Conservation (phyloP, 108 stramenopile species). For the Pseudonitzschia multiseries region DNA sequence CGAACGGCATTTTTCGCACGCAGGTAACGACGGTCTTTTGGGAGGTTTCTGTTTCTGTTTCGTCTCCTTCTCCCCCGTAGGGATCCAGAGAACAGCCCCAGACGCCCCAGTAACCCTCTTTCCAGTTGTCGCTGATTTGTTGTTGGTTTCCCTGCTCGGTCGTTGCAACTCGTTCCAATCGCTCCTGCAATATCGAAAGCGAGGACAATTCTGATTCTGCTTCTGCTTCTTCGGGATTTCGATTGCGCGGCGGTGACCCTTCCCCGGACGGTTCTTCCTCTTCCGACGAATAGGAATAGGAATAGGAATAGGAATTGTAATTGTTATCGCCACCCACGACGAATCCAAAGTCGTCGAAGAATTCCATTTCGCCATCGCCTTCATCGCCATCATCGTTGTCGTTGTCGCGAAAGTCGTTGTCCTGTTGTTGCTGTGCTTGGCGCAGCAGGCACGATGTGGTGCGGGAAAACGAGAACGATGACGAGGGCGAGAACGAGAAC, state of each 20-base stretch:
- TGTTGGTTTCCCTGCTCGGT: slow-evolving; percentile 10
- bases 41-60: background rate
- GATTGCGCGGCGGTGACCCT: background rate
- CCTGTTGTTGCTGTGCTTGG: no score
- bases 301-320: background rate
- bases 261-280: background rate
- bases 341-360: slow-evolving; percentile 25
- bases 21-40: slow-evolving; percentile 6
- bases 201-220: slow-evolving; percentile 7
- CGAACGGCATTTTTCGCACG: background rate
- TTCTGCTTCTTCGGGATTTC: no score
- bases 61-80: slow-evolving; percentile 3
- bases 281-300: background rate
- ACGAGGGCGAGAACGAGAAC: no score
- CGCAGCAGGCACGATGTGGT: background rate
- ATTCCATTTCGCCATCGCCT: background rate
- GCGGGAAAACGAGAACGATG: background rate
- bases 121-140: slow-evolving; percentile 36
- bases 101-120: slow-evolving; percentile 35
- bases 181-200: slow-evolving; percentile 4
- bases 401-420: background rate
- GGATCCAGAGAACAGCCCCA: slow-evolving; percentile 41
- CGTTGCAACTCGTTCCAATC: slow-evolving; percentile 11
- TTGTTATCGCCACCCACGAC: background rate
- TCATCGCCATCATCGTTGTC: background rate